phyloP scores from a whole-genome alignment of 345 rosid genomes.

The Nasturtium officinale region DNA sequence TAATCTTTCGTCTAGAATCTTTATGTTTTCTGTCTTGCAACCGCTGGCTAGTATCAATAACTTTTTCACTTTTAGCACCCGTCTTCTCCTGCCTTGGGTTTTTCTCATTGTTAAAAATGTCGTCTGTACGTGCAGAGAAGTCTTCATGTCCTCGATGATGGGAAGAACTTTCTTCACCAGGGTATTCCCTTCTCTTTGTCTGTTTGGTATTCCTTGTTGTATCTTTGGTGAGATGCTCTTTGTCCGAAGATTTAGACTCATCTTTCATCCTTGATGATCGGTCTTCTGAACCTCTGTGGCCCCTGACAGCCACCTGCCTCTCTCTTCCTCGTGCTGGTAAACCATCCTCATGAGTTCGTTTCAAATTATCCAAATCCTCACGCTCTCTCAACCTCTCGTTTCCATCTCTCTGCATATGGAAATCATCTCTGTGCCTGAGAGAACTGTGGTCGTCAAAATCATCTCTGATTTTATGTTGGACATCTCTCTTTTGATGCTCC shows the following conservation, averaged over 20 bases:
- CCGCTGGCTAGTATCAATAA: slow-evolving; percentile 56
- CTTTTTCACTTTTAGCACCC: slow-evolving; percentile 57
- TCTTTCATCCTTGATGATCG: slow-evolving; percentile 64
- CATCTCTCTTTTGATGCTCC: slow-evolving; percentile 79
- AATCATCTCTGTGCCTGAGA: slow-evolving; percentile 78
- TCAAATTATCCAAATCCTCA: slow-evolving; percentile 60
- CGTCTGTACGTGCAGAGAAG: slow-evolving; percentile 59
- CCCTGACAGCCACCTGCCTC: slow-evolving; percentile 55
- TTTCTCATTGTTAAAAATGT: slow-evolving; percentile 57
- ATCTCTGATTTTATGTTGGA: slow-evolving; percentile 71
- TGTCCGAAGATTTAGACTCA: slow-evolving; percentile 65
- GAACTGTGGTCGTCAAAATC: slow-evolving; percentile 66
- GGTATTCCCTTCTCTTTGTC: slow-evolving; percentile 65
- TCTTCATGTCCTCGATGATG: slow-evolving; percentile 68
- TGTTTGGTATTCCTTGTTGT: slow-evolving; percentile 62
- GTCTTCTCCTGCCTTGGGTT: slow-evolving; percentile 74
- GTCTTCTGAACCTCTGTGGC: slow-evolving; percentile 75
- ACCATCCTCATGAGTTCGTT: slow-evolving; percentile 62
- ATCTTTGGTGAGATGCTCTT: slow-evolving; percentile 69
- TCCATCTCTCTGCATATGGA: slow-evolving; percentile 69
- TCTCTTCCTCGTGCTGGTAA: slow-evolving; percentile 70
- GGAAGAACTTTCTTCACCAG: slow-evolving; percentile 64
- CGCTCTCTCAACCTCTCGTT: slow-evolving; percentile 72
- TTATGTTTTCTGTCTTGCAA: slow-evolving; percentile 66
- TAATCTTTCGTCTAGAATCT: slow-evolving; percentile 65